These are phyloP conservation scores for Emericellopsis atlantica DNA, from an alignment of 2,329 filamentous ascomycete genomes.

Conservation along the genomic window DNA sequence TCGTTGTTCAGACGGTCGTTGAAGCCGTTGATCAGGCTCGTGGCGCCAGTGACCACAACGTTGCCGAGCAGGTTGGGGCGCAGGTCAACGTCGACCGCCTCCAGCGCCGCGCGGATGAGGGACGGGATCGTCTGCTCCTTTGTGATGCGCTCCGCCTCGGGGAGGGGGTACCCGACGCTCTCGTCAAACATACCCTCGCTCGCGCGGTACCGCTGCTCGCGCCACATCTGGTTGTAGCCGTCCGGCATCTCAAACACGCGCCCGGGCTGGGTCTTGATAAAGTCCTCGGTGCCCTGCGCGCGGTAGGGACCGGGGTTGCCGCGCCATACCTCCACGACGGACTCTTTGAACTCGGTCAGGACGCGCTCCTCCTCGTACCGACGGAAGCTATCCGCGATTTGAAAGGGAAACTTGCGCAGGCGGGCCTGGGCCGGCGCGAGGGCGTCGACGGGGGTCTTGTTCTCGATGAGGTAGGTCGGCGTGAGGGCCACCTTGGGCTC, in stretches of 20 bases:
- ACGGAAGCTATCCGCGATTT: conserved; percentile 59
- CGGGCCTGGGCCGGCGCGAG: conserved; percentile 65
- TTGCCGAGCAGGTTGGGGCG: conserved; percentile 74
- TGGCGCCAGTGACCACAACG: conserved; percentile 84
- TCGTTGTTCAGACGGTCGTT: conserved; percentile 83
- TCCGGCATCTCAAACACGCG: conserved; percentile 95
- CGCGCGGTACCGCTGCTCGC: conserved; percentile 72
- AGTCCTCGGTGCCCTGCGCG: conserved; percentile 60
- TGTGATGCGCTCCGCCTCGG: conserved; percentile 35
- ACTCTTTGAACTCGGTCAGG: conserved; percentile 94
- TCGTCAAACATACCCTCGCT: conserved; percentile 89
- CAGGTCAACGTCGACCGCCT: conserved; percentile 78
- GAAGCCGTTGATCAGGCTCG: conserved; percentile 79
- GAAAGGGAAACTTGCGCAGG: conserved; percentile 54
- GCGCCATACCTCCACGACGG: conserved; percentile 86
- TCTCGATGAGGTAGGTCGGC: conserved; percentile 78
- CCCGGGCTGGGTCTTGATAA: conserved; percentile 58
- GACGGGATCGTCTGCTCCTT: conserved; percentile 73
- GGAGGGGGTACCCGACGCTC: conserved; percentile 49
- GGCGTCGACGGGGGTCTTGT: conserved; percentile 81
- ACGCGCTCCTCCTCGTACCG: conserved; percentile 83
- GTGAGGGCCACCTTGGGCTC: conserved; percentile 61
- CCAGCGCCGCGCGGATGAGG: conserved; percentile 65
- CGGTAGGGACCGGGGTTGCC: conserved; percentile 55
- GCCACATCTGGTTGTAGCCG: conserved; percentile 91